Evolutionary conservation across 169 alveolate genomes (phyloP).

Genomic region (Plasmodium yoelii): DNA sequence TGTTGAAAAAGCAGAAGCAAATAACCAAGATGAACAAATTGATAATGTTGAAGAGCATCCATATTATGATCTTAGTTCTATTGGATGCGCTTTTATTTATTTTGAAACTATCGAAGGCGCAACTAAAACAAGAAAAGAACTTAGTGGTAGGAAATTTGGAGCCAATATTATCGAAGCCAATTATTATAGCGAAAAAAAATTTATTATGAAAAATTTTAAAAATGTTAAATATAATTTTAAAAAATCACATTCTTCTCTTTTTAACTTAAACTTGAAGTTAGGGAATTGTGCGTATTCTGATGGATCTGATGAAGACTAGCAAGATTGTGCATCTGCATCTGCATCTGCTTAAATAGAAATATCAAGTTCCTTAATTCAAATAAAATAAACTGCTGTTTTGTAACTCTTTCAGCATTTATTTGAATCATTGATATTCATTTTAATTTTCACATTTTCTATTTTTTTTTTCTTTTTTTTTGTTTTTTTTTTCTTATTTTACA

Average conservation of each 20-base stretch:
- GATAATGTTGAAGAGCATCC: constrained; percentile 71
- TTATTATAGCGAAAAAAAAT: constrained; percentile 78
- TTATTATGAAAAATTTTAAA: constrained; percentile 64
- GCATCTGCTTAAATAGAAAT: neutral
- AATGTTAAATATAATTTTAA: constrained; percentile 80
- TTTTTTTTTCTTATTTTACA: no score
- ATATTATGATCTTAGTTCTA: constrained; percentile 62
- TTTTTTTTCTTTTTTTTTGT: no score
- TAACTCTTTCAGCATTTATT: neutral
- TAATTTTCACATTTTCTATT: neutral
- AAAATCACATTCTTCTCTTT: constrained; percentile 59
- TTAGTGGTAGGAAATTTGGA: constrained; percentile 83
- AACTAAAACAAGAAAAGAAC: constrained; percentile 82
- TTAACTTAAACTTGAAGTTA: constrained; percentile 34
- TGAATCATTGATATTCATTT: no score
- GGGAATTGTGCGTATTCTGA: constrained; percentile 61
- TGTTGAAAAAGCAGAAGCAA: neutral
- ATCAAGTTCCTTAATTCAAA: no score
- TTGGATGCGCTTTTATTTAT: constrained; percentile 83
- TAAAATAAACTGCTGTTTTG: neutral
- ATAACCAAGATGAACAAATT: constrained; percentile 37
- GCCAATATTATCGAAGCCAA: constrained; percentile 84
- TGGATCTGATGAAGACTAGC: constrained; percentile 29
- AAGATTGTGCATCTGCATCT: no score
- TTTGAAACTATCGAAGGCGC: constrained; percentile 80